These are phyloP conservation scores for Plasmodium gallinaceum DNA, from an alignment of 169 alveolate genomes.

Conservation along the genomic window DNA sequence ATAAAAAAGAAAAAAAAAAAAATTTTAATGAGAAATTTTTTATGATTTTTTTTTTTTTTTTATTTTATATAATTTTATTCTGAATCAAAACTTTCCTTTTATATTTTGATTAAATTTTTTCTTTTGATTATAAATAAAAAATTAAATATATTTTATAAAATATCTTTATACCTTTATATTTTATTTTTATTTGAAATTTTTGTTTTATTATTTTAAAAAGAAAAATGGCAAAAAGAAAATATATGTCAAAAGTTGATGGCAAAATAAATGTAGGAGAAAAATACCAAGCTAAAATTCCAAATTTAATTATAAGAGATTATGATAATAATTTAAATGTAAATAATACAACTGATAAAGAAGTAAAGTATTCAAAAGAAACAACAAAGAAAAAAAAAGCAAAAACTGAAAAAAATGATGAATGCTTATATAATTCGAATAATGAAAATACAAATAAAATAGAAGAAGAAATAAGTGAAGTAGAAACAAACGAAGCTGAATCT, in stretches of 20 bases:
- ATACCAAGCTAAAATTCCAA: slow-evolving; percentile 63
- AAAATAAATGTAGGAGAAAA: slow-evolving; percentile 70
- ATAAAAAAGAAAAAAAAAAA: no score
- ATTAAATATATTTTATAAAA: no score
- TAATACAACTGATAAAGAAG: neutral
- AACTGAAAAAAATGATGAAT: slow-evolving; percentile 9
- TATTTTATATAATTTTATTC: no score
- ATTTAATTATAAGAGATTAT: slow-evolving; percentile 30
- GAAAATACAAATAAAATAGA: neutral
- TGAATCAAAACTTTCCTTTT: no score
- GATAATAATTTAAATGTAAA: neutral
- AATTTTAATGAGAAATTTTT: no score
- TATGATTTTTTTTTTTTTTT: no score
- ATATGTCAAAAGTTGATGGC: slow-evolving; percentile 73
- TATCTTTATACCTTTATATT: no score
- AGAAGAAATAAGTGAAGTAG: neutral
- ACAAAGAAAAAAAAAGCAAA: slow-evolving; percentile 25
- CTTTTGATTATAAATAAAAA: no score
- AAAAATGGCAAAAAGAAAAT: slow-evolving; percentile 68
- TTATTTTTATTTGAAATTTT: no score
- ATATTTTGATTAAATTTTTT: no score
- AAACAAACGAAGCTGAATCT: neutral
- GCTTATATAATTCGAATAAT: neutral
- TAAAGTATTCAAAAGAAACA: neutral
- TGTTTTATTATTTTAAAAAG: neutral